Conservation (phyloP, 148 eudicot genomes). For the Oxyria digyna region DNA sequence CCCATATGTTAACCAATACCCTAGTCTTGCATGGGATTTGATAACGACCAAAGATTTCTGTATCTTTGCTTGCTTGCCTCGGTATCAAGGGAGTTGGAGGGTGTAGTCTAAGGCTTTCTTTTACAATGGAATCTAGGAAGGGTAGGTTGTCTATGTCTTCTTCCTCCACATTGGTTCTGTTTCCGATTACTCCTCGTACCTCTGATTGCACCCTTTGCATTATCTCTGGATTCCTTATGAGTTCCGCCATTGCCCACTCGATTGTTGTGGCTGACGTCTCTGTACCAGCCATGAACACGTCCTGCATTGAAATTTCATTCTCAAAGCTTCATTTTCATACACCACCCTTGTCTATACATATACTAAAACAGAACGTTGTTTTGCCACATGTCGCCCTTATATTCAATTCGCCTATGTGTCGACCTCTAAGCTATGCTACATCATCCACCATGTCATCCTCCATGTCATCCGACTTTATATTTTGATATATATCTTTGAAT, state of each 20-base stretch:
- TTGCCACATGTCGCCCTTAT: no score
- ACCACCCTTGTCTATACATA: no score
- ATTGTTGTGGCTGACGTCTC: background rate
- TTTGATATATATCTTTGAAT: no score
- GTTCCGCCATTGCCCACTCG: conserved; percentile 8
- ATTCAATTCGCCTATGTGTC: no score
- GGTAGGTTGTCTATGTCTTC: background rate
- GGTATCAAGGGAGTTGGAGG: conserved; percentile 6
- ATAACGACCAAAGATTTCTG: background rate
- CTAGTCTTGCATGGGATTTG: background rate
- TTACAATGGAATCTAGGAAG: background rate
- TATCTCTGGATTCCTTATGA: conserved; percentile 1
- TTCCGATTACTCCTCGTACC: background rate
- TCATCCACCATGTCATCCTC: no score
- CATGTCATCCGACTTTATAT: no score
- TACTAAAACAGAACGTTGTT: no score
- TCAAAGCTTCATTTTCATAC: no score
- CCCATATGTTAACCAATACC: background rate
- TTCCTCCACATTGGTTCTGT: background rate
- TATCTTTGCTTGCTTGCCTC: background rate
- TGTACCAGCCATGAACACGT: conserved; percentile 5
- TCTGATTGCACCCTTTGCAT: conserved; percentile 9
- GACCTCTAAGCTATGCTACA: no score
- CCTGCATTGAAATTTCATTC: background rate
- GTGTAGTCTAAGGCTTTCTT: conserved; percentile 7